These are phyloP conservation scores for Dothideomycetes sp. DNA, from an alignment of 2,329 filamentous ascomycete species.

Conservation along the genomic window DNA sequence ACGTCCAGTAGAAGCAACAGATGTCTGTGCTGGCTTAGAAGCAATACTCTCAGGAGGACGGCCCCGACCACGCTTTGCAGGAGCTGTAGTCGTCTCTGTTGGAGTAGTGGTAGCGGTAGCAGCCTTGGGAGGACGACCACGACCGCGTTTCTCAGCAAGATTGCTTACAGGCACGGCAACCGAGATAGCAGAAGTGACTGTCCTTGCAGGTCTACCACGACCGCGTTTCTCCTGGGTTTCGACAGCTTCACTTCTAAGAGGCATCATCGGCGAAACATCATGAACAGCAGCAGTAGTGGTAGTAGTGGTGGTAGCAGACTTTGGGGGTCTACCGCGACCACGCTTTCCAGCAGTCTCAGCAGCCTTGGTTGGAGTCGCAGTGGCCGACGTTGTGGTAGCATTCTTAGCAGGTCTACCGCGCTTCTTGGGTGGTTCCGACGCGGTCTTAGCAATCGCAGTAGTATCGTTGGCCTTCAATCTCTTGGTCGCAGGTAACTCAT, in stretches of 20 bases:
- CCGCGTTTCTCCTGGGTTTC: not conserved
- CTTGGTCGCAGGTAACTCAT: not conserved
- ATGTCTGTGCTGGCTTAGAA: not conserved
- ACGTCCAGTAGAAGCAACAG: not conserved
- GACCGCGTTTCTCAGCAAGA: not conserved
- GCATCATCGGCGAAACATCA: no score
- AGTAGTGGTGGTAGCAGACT: not conserved
- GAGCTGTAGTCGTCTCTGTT: not conserved
- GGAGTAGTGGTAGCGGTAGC: not conserved
- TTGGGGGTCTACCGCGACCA: constrained; percentile 9
- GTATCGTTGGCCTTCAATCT: no score
- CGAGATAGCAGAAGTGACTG: not conserved
- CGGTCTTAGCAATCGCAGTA: not conserved
- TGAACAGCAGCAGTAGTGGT: not conserved
- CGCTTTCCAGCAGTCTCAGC: not conserved
- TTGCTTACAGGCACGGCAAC: no score
- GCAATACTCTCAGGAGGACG: not conserved
- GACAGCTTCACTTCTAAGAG: no score
- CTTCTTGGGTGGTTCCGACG: not conserved
- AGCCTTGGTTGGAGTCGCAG: no score
- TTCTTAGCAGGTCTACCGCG: not conserved
- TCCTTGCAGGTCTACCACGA: not conserved
- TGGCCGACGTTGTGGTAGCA: no score
- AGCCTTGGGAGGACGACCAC: not conserved
- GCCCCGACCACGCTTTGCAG: not conserved